Evolutionary conservation across 257 asterid genomes (phyloP), one percentile per base, ranked within the genome.

Genomic region (Solanum pinnatisectum): DNA sequence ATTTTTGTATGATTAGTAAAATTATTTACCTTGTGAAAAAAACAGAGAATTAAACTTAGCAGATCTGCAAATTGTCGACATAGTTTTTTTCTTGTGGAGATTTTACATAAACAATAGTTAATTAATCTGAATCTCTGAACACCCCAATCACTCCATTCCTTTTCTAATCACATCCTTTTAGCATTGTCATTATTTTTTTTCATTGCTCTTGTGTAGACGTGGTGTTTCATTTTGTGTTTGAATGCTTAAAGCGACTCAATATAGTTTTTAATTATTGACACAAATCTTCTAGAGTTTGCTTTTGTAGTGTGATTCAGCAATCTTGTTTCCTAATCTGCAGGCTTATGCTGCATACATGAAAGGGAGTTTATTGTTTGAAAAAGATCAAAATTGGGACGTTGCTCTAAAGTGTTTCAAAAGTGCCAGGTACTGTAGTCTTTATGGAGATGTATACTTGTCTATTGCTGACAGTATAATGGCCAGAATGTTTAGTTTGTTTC

Each of bases 321-420:
- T 89, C 49, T 89, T 88, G 30, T 86, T 42, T 79, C 87, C 77
- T 79, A 71, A 88, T 76, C 49, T 79, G 90, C 95, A 97, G 99
- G 99, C 99, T 25, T 97, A 97, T 67, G 99, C 99, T 84, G 92
- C 98, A 85, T 95, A 94, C 91, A 96, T 97, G 99, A 96, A 92
- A 91, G 99, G 98, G 89, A 92, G 91, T 91, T 92, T 97, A 90
- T 91, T 97, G 89, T 94, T 96, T 91, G 99, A 95, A 86, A 97
- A 96, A 94, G 99, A 96, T 90, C 92, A 94, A 89, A 93, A 92
- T 90, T 97, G 99, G 99, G 99, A 97, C 39, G 76, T 94, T 91
- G 98, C 99, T 27, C 83, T 96, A 84, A 96, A 96, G 91, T 93
- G 98, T 88, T 97, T 97, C 93, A 96, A 93, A 92, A 95, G 95